Base-by-base conservation (phyloP, 2,329 filamentous ascomycete species). In the Cercospora sp. region DNA sequence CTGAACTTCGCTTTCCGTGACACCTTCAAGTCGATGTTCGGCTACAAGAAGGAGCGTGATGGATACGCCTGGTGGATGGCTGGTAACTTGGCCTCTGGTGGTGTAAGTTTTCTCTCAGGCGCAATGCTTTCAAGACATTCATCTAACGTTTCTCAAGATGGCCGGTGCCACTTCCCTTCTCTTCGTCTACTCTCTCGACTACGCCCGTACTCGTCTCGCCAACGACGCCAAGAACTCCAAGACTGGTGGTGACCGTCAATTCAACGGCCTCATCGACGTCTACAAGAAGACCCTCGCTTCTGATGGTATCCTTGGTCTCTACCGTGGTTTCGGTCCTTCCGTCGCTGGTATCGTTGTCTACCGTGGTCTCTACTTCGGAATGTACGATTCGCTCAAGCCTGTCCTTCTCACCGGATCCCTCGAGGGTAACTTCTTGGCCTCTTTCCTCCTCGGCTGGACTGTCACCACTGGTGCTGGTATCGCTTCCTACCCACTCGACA, bases 301-400 rank as follows among this genome's bases (percentile, higher is more conserved):
- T 80, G 95, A 99, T 84, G 95, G 95, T 96, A 88, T 99, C 87
- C 91, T 90, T 82, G 95, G 95, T 96, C 94, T 99, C 81, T 99
- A 99, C 93, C 95, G 95, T 96, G 95, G 95, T 89, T 99, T 99
- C 92, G 93, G 94, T 89, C 95, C 96, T 84, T 99, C 95, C 81
- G 95, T 99, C 81, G 89, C 91, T 85, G 95, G 95, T 91, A 99
- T 99, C 85, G 85, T 99, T 80, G 95, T 99, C 87, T 99, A 99
- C 93, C 95, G 95, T 93, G 95, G 95, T 97, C 93, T 99, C 80
- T 99, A 99, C 94, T 99, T 99, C 91, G 95, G 95, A 83, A 91
- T 99, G 91, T 99, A 99, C 93, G 95, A 99, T 88, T 99, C 95
- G 79, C 90, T 99, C 89, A 99, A 99, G 93, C 95, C 95, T 79